These are phyloP conservation scores for Ogataea paradorogensis DNA, from an alignment of 805 yeast genomes.

Conservation along the genomic window DNA sequence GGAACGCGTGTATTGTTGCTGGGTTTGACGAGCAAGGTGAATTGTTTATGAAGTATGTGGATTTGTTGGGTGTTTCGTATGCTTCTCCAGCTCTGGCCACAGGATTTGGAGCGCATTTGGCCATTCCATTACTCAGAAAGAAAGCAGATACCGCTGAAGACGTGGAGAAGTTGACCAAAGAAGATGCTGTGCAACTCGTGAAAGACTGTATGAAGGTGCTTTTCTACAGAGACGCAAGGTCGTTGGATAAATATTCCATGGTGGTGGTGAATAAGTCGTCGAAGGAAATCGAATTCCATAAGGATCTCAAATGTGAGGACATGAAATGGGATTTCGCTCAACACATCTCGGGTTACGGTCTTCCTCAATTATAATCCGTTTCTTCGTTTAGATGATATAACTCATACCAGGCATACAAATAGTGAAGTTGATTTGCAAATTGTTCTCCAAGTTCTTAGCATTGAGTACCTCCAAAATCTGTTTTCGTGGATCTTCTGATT, in stretches of 20 bases:
- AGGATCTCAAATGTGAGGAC: constrained; percentile 61
- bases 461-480: constrained; percentile 49
- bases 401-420: constrained; percentile 57
- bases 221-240: constrained; percentile 94
- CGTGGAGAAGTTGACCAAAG: constrained; percentile 62
- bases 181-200: constrained; percentile 72
- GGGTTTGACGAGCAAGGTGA: constrained; percentile 72
- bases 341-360: constrained; percentile 85
- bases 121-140: constrained; percentile 86
- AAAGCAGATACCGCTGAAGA: constrained; percentile 78
- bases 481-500: constrained; percentile 52
- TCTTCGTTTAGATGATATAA: constrained; percentile 23
- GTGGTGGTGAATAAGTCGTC: constrained; percentile 68
- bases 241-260: constrained; percentile 78
- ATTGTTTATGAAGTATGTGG: constrained; percentile 83
- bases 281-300: constrained; percentile 53
- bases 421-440: constrained; percentile 46
- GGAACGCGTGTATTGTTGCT: constrained; percentile 92
- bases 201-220: constrained; percentile 89
- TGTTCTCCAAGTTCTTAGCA: constrained; percentile 32
- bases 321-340: constrained; percentile 91
- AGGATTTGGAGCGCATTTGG: constrained; percentile 95
- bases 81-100: constrained; percentile 88
- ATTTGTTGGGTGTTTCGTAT: constrained; percentile 87
- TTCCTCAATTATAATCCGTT: constrained; percentile 28